These are phyloP conservation scores for Tuber calosporum DNA, from an alignment of 495 filamentous ascomycete species.

Conservation along the genomic window DNA sequence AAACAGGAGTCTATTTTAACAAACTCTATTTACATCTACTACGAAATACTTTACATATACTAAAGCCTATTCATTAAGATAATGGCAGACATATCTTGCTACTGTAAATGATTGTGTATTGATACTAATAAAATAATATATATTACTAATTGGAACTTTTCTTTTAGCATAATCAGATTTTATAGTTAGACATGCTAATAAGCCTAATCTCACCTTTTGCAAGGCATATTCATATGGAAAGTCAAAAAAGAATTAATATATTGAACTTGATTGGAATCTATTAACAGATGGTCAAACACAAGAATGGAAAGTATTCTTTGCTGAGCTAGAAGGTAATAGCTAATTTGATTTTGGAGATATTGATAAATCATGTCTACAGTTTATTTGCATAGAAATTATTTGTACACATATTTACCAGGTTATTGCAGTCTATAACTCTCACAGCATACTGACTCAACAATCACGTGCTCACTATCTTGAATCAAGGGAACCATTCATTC, in stretches of 20 bases:
- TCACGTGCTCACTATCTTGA: background rate
- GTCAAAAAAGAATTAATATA: background rate
- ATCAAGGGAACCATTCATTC: background rate
- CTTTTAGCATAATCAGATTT: background rate
- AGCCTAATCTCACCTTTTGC: background rate
- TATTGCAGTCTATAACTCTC: conserved; percentile 9
- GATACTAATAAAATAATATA: background rate
- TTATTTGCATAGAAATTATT: conserved; percentile 15
- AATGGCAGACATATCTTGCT: background rate
- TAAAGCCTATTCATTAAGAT: background rate
- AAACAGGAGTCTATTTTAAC: background rate
- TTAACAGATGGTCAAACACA: background rate
- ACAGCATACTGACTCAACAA: background rate
- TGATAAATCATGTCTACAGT: conserved; percentile 7
- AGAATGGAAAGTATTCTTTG: too few species aligned
- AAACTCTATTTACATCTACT: background rate
- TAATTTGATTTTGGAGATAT: background rate
- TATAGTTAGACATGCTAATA: background rate
- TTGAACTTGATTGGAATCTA: conserved; percentile 11
- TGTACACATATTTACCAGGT: conserved; percentile 8
- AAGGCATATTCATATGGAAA: conserved; percentile 1
- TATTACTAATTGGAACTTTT: background rate
- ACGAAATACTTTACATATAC: background rate
- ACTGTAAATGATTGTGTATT: background rate
- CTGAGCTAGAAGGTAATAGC: background rate